Conservation (phyloP, 176 grass and related monocot species). For the Aegilops speltoides region DNA sequence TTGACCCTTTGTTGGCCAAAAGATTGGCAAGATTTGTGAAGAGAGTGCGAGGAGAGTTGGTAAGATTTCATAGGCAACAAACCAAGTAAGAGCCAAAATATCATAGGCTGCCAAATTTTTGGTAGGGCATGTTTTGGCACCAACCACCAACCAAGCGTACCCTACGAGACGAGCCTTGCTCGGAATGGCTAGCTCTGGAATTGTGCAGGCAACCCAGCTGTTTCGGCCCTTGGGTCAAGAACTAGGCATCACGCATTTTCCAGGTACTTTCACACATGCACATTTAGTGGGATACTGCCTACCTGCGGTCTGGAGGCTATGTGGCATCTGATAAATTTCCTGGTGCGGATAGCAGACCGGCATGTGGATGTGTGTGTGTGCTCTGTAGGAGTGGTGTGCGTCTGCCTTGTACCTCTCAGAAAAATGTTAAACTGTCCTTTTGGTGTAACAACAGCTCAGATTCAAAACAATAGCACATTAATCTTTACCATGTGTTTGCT, state of each 20-base stretch:
- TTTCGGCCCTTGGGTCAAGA: background rate
- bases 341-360: background rate
- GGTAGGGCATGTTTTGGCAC: no score
- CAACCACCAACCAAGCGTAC: no score
- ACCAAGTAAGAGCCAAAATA: no score
- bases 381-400: background rate
- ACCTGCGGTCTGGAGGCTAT: background rate
- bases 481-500: background rate
- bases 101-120: no score
- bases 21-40: no score
- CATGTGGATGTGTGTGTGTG: background rate
- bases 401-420: background rate
- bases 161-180: background rate
- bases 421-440: constrained; percentile 2
- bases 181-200: background rate
- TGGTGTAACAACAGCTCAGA: background rate
- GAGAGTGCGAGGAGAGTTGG: no score
- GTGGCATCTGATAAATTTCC: background rate
- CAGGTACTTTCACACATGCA: background rate
- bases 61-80: no score
- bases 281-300: background rate
- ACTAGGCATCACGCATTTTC: background rate
- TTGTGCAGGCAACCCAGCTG: background rate
- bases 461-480: constrained; percentile 13
- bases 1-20: no score